Evolutionary conservation across 1,284 basidiomycete genomes (phyloP).

Genomic region (Leccinum cinnamomeum): DNA sequence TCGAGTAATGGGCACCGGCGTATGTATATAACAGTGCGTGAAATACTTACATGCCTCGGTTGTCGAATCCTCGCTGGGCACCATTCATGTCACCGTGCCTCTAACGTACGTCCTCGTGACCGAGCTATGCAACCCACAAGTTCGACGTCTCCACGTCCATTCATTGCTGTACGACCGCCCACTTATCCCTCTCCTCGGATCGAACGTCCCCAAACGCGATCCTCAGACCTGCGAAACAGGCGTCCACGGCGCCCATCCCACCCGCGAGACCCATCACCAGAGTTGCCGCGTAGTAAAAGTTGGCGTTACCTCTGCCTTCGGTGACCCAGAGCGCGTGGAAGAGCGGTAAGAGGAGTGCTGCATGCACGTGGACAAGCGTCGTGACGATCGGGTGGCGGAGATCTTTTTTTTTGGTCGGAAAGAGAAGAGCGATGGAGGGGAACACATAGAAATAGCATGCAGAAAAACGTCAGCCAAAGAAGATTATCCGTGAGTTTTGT

Average conservation of each 20-base stretch:
- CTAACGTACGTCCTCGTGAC: neutral
- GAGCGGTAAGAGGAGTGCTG: conserved; percentile 83
- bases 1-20: neutral
- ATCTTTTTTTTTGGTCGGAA: conserved; percentile 47
- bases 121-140: neutral
- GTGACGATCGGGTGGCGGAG: conserved; percentile 88
- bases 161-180: conserved; percentile 34
- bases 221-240: conserved; percentile 75
- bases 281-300: conserved; percentile 97
- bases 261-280: conserved; percentile 91
- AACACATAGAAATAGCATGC: neutral
- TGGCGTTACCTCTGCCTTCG: conserved; percentile 94
- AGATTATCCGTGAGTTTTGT: neutral
- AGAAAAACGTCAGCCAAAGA: neutral
- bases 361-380: conserved; percentile 80
- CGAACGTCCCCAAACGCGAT: conserved; percentile 61
- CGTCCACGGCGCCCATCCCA: conserved; percentile 81
- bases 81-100: neutral
- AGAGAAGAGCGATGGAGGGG: neutral
- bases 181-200: conserved; percentile 40
- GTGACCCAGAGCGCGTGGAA: conserved; percentile 92
- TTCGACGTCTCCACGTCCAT: neutral
- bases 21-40: neutral
- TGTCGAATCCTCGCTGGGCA: neutral
- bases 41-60: neutral